These are phyloP conservation scores for Diaporthe amygdali DNA, from an alignment of 2,329 filamentous ascomycete genomes.

Conservation along the genomic window DNA sequence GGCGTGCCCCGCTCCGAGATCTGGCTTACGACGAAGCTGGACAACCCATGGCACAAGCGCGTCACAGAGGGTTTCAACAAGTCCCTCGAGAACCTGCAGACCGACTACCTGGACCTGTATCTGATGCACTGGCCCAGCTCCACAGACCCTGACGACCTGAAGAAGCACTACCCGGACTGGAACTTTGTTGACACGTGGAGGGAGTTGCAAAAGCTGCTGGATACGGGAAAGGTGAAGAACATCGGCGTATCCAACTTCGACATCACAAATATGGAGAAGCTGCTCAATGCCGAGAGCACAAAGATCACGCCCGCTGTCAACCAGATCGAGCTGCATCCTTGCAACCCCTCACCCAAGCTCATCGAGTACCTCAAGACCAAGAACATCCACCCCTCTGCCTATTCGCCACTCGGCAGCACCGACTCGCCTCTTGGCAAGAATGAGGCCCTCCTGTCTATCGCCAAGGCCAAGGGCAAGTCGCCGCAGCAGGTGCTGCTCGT, in stretches of 20 bases:
- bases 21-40: constrained; percentile 77
- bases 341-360: constrained; percentile 81
- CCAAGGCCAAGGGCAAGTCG: constrained; percentile 70
- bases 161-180: constrained; percentile 78
- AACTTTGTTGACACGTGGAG: constrained; percentile 81
- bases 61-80: constrained; percentile 65
- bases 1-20: constrained; percentile 70
- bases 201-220: constrained; percentile 73
- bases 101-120: constrained; percentile 73
- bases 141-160: constrained; percentile 64
- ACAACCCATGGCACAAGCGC: constrained; percentile 77
- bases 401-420: constrained; percentile 75
- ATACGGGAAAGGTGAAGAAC: constrained; percentile 74
- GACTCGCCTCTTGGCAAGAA: constrained; percentile 75
- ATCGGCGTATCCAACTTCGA: constrained; percentile 89
- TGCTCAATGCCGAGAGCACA: constrained; percentile 69
- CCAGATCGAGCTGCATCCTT: constrained; percentile 83
- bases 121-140: constrained; percentile 76
- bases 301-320: constrained; percentile 73
- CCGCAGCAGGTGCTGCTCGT: constrained; percentile 78
- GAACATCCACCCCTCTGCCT: constrained; percentile 76
- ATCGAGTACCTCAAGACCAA: constrained; percentile 74
- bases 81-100: constrained; percentile 65
- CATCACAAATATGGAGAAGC: constrained; percentile 79
- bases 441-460: constrained; percentile 64